Conservation (phyloP, 495 filamentous ascomycete genomes). For the Aspergillus hancockii region DNA sequence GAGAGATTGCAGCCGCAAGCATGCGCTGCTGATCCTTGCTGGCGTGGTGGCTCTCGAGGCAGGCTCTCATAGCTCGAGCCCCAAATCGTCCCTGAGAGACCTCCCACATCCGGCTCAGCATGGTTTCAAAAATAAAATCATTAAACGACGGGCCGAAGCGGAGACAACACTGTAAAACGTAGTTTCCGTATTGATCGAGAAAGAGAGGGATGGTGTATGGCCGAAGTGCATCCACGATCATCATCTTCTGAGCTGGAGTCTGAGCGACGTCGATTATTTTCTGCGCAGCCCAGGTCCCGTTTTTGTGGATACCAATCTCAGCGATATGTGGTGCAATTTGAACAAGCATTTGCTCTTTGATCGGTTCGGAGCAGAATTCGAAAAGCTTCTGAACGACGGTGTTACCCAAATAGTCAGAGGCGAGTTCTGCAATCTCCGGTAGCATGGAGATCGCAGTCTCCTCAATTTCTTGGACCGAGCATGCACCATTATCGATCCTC, state of each 20-base stretch:
- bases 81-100: constrained; percentile 91
- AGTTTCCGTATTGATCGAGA: constrained; percentile 97
- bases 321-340: constrained; percentile 90
- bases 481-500: constrained; percentile 91
- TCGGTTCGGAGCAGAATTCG: constrained; percentile 86
- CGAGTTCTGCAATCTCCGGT: constrained; percentile 90
- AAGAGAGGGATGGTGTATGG: constrained; percentile 88
- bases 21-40: constrained; percentile 94
- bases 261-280: constrained; percentile 98
- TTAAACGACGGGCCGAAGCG: constrained; percentile 88
- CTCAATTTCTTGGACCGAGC: constrained; percentile 84
- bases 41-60: constrained; percentile 92
- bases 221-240: constrained; percentile 80
- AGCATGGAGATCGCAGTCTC: constrained; percentile 90
- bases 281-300: constrained; percentile 97
- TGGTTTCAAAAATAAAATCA: constrained; percentile 96
- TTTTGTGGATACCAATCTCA: constrained; percentile 98
- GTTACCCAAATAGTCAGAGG: constrained; percentile 95
- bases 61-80: constrained; percentile 93
- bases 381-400: constrained; percentile 99
- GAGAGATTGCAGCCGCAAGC: constrained; percentile 89
- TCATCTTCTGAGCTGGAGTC: constrained; percentile 76
- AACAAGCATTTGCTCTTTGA: constrained; percentile 87
- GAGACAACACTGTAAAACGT: constrained; percentile 93
- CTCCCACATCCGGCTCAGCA: constrained; percentile 95